These are phyloP conservation scores for Coprinellus micaceus DNA, from an alignment of 768 basidiomycete species.

Conservation along the genomic window DNA sequence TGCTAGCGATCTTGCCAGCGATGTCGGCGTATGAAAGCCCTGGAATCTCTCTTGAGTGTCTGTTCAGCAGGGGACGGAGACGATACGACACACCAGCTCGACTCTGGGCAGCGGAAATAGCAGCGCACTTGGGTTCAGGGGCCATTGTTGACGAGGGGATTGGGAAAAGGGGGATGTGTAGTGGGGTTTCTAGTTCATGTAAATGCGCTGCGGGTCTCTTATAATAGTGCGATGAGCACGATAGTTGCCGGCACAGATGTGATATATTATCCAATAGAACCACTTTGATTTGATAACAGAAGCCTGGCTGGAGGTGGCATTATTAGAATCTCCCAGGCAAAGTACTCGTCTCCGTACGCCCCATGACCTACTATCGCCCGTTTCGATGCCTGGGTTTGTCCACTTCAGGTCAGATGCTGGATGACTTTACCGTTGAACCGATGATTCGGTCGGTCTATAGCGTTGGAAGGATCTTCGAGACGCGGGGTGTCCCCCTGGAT, in stretches of 20 bases:
- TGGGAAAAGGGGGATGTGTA: slow-evolving; percentile 2
- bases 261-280: background rate
- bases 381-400: too few species aligned
- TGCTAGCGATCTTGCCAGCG: slow-evolving; percentile 39
- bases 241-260: background rate
- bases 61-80: background rate
- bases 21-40: slow-evolving; percentile 48
- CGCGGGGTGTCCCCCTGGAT: too few species aligned
- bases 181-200: background rate
- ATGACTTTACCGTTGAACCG: too few species aligned
- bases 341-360: background rate
- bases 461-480: too few species aligned
- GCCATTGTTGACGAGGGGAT: slow-evolving; percentile 33
- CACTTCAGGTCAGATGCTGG: too few species aligned
- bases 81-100: slow-evolving; percentile 39
- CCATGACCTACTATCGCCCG: too few species aligned
- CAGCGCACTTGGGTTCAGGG: slow-evolving; percentile 54
- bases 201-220: background rate
- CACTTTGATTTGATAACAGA: background rate
- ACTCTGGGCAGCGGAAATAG: slow-evolving; percentile 49
- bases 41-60: slow-evolving; percentile 18
- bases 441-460: too few species aligned
- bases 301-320: background rate
- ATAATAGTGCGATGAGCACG: background rate
- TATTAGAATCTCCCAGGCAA: background rate